A percentile compares a stretch with the other conserved stretches of the same genome.
phyloP scores from a whole-genome alignment of 352 stramenopile species.

The Thalassiosira hispida region DNA sequence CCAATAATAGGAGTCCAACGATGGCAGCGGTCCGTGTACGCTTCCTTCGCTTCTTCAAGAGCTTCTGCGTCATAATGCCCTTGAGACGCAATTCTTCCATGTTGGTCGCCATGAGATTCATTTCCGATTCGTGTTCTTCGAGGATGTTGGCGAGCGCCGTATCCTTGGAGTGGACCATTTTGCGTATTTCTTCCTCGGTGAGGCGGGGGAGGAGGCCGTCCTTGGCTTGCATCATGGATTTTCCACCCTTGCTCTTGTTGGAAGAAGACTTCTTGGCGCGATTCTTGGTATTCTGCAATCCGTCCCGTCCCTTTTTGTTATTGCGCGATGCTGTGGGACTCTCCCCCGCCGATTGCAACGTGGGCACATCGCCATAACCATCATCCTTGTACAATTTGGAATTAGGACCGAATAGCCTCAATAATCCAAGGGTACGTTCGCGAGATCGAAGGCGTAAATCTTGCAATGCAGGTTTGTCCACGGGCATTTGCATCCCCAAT shows the following conservation, averaged over 20 bases:
- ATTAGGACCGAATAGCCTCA: constrained; percentile 42
- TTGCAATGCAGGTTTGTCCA: not conserved
- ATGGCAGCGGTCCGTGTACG: constrained; percentile 13
- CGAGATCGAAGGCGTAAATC: constrained; percentile 20
- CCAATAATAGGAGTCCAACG: not conserved
- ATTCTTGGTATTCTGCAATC: constrained; percentile 2
- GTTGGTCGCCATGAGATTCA: constrained; percentile 51
- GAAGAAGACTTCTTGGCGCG: not conserved
- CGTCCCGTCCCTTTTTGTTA: constrained; percentile 5
- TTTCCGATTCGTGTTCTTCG: constrained; percentile 50
- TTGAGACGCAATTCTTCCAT: constrained; percentile 49
- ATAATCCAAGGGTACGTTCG: constrained; percentile 40
- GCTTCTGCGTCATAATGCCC: constrained; percentile 5
- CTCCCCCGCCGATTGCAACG: constrained; percentile 26
- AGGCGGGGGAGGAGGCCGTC: constrained; percentile 44
- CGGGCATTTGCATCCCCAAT: not conserved
- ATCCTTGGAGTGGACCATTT: constrained; percentile 53
- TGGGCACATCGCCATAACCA: not conserved
- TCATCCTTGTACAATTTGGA: constrained; percentile 10
- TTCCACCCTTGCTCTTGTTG: not conserved
- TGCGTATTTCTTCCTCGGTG: constrained; percentile 46
- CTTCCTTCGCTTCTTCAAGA: constrained; percentile 34
- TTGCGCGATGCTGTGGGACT: not conserved
- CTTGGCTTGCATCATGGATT: constrained; percentile 28
- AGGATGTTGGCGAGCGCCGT: constrained; percentile 44